A percentile compares a stretch with the other conserved stretches of the same genome.
Conservation (phyloP, 2,329 filamentous ascomycete species). For the Cercospora sp. region DNA sequence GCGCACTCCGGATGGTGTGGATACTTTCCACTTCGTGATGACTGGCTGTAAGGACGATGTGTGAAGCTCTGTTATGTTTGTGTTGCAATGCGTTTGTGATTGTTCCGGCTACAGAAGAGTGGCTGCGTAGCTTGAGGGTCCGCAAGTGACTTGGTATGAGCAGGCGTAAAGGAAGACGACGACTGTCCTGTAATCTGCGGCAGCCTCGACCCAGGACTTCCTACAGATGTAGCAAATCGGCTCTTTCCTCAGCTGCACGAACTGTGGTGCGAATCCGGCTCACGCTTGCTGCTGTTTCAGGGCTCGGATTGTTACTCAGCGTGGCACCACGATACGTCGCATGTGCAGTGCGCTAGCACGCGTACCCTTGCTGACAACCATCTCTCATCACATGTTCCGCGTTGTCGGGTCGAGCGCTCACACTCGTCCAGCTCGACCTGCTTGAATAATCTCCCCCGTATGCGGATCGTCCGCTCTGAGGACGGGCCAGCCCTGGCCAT, state of each 20-base stretch:
- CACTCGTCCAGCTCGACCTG: slow-evolving; percentile 71
- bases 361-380: not conserved
- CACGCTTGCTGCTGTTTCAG: not conserved
- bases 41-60: not conserved
- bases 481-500: slow-evolving; percentile 80
- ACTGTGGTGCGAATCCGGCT: not conserved
- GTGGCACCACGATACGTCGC: not conserved
- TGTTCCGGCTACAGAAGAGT: not conserved
- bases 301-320: not conserved
- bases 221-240: not conserved
- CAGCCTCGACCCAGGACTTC: not conserved
- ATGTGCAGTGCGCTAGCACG: not conserved
- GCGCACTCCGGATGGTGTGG: not conserved
- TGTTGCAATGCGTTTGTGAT: not conserved
- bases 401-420: slow-evolving; percentile 17
- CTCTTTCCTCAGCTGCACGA: not conserved
- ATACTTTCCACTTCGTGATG: not conserved
- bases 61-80: not conserved
- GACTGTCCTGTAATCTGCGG: not conserved
- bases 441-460: slow-evolving; percentile 81
- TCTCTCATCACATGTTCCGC: not conserved
- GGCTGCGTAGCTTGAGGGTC: not conserved
- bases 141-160: not conserved
- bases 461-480: slow-evolving; percentile 73
- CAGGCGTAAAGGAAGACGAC: not conserved